Evolutionary conservation across 495 filamentous ascomycete genomes (phyloP), one percentile per base, ranked within the genome.

Genomic region (Lepidopterella palustris): DNA sequence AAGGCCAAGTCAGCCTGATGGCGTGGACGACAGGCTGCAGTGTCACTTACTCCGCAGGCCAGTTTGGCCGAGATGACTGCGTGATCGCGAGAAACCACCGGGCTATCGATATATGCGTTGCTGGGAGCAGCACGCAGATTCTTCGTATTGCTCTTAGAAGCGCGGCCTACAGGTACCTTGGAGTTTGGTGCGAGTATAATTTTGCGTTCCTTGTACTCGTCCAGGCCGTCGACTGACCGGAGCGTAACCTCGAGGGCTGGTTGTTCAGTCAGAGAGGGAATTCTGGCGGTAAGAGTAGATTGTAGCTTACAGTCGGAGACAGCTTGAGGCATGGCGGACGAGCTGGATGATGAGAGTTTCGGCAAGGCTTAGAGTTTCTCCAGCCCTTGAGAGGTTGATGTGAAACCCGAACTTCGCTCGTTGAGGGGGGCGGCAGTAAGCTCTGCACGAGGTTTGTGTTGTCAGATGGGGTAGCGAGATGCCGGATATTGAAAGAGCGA

Each of bases 41-140:
- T 18, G 24, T 27, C 8, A 27, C 47, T 21, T 25, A 56, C 39
- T 49, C 45, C 56, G 28, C 15, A 6, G 35, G 32, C 23, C 28
- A 35, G 25, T 52, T 49, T 51, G 32, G 48, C 39, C 8, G 52
- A 47, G 8, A 95, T 65, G 52, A 79, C 73, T 10, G 89, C 90
- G 74, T 96, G 90, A 9, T 81, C 70, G 27, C 90, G 79, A 26
- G 88, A 93, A 79, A 96, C 87, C 24, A 95, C 88, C 0, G 88
- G 82, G 64, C 84, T 90, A 29, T 91, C 82, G 60, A 91, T 89
- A 78, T 82, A 88, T 9, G 77, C 86, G 73, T 95, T 96, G 55
- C 84, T 70, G 2, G 40, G 31, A 24, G 70, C 68, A 15, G 79
- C 74, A 8, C 71, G 39, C 9, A 85, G 74, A 54, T 79, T 77